A percentile compares a stretch with the other conserved stretches of the same genome.
These are phyloP conservation scores for Saccharomycopsis fibuligera DNA, from an alignment of 805 yeast genomes.

Conservation along the genomic window DNA sequence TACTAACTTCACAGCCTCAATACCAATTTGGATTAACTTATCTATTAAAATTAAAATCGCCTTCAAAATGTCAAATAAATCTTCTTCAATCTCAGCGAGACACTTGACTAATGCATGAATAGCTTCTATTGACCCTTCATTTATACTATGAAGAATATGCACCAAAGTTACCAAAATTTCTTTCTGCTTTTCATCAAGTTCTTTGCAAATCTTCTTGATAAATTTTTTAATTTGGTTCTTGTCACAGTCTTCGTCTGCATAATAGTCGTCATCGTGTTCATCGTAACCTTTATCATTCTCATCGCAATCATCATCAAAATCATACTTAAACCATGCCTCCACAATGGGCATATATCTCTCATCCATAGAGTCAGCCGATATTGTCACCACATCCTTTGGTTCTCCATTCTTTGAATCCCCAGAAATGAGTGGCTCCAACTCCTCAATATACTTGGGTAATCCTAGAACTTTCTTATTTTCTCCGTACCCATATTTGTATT, in stretches of 20 bases:
- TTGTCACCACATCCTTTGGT: not conserved
- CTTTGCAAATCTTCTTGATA: constrained; percentile 9
- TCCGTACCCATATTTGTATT: not conserved
- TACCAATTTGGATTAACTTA: constrained; percentile 12
- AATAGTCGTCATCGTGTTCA: not conserved
- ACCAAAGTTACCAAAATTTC: not conserved
- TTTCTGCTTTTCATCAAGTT: constrained; percentile 9
- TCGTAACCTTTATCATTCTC: not conserved
- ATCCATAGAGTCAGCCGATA: not conserved
- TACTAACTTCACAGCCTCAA: constrained; percentile 11
- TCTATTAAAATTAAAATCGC: constrained; percentile 14
- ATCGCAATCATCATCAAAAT: not conserved
- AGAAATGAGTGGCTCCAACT: constrained; percentile 1
- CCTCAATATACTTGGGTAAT: constrained; percentile 8
- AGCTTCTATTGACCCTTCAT: constrained; percentile 9
- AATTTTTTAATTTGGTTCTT: constrained; percentile 7
- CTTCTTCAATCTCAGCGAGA: constrained; percentile 6
- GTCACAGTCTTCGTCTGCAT: constrained; percentile 8
- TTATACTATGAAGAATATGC: not conserved
- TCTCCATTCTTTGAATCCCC: not conserved
- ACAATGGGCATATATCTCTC: not conserved
- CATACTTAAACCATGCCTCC: not conserved
- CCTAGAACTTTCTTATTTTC: constrained; percentile 1
- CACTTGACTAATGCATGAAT: constrained; percentile 8
- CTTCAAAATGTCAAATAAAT: constrained; percentile 15